Base-by-base conservation (phyloP, 2,329 filamentous ascomycete genomes). In the Pestalotiopsis sp. region DNA sequence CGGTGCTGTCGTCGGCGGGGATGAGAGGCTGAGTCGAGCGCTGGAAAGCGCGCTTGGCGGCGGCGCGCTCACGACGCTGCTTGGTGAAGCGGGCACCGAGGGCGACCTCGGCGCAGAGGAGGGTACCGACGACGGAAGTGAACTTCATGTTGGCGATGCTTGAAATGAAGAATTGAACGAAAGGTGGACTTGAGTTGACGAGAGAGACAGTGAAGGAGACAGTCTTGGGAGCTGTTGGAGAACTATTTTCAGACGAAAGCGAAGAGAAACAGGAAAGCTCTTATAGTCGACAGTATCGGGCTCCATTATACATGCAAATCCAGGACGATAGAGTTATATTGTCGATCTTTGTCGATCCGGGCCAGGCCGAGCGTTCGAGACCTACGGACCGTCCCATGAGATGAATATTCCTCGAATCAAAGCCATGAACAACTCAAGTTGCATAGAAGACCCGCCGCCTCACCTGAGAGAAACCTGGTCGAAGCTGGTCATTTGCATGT, bases 51-150 rank as follows among this genome's bases (percentile, higher is more conserved):
- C 72, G 73, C 22, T 73, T 70, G 39, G 74, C 76, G n/a, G 74
- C 76, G 20, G 75, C 75, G 56, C 76, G 75, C 57, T 74, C 79
- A 67, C 79, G 81, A 62, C 79, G 81, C 38, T 78, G 73, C 30
- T 79, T 78, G 17, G 78, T 81, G 48, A 83, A 80, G 40, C 84
- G 85, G 35, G 83, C 82, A 44, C 83, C 84, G 44, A 84, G 63
- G 61, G 79, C 81, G 66, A 78, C 73, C 67, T 78, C 78, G 65
- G 82, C 80, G 67, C 83, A 77, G 58, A 84, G 71, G 64, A 79
- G 73, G 70, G 78, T 74, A 68, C 76, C 71, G 55, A 81, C 71
- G 65, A 78, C 68, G 63, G 80, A 69, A 62, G 81, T 73, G 78
- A 84, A 78, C 80, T 85, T 87, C 86, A 88, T 88, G 35, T 14